phyloP scores from a whole-genome alignment of 2,329 filamentous ascomycete genomes.

The Didymella keratinophila region DNA sequence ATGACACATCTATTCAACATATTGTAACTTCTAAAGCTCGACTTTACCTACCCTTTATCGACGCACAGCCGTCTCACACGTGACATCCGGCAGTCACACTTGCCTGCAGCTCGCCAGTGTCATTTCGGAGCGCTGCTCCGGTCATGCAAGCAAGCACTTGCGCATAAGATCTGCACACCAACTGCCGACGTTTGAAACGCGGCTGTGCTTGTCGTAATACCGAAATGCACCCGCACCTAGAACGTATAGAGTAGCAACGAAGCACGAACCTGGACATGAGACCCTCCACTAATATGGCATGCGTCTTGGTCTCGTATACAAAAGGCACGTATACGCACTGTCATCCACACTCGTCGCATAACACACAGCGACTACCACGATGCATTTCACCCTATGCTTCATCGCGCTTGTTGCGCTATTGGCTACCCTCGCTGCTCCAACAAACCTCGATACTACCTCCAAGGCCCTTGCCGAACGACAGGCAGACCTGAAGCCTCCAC shows the following conservation, averaged over 20 bases:
- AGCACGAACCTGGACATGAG: not conserved
- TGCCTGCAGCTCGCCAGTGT: too few species aligned
- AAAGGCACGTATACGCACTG: too few species aligned
- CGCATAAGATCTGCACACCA: not conserved
- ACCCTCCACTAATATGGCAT: not conserved
- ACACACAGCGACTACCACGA: conserved; percentile 3
- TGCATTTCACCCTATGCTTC: conserved; percentile 31
- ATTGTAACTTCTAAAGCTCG: too few species aligned
- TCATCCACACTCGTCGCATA: too few species aligned
- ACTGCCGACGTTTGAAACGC: conserved; percentile 1
- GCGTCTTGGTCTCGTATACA: not conserved
- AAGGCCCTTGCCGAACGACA: conserved; percentile 20
- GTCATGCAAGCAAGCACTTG: not conserved
- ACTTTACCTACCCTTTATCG: too few species aligned
- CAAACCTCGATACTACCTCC: not conserved
- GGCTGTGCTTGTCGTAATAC: conserved; percentile 1
- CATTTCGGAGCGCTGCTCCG: not conserved
- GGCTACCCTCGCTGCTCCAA: conserved; percentile 26
- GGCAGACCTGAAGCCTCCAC: conserved; percentile 33
- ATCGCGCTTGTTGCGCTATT: conserved; percentile 27
- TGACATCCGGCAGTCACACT: too few species aligned
- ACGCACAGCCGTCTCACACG: too few species aligned
- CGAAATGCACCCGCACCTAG: conserved; percentile 5
- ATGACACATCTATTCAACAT: too few species aligned
- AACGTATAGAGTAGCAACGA: not conserved